A percentile compares a stretch with the other conserved stretches of the same genome.
Conservation (phyloP, 805 yeast genomes). For the Candida pseudofarinosa region DNA sequence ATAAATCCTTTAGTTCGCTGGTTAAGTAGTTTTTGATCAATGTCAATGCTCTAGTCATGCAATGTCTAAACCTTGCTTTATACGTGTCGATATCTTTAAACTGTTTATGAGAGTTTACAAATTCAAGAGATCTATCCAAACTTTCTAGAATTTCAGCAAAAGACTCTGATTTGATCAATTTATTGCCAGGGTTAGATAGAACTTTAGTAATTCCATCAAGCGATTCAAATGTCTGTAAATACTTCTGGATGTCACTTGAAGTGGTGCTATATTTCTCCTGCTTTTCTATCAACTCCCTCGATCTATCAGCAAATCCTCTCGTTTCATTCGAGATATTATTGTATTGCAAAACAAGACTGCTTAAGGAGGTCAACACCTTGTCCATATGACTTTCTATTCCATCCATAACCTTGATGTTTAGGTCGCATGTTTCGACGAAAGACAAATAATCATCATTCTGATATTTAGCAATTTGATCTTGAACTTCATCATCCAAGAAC, state of each 20-base stretch:
- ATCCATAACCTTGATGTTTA: constrained; percentile 19
- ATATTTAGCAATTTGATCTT: constrained; percentile 34
- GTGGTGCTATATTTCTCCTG: constrained; percentile 41
- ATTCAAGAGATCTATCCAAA: constrained; percentile 64
- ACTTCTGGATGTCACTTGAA: constrained; percentile 41
- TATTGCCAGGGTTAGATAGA: constrained; percentile 65
- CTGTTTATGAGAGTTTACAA: constrained; percentile 40
- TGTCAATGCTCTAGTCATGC: constrained; percentile 76
- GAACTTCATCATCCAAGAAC: constrained; percentile 37
- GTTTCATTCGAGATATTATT: constrained; percentile 61
- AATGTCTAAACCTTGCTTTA: constrained; percentile 70
- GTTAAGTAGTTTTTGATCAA: constrained; percentile 65
- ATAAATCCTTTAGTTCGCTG: constrained; percentile 33
- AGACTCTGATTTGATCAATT: constrained; percentile 47
- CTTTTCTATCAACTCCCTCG: constrained; percentile 46
- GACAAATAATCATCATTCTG: constrained; percentile 28
- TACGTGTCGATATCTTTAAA: constrained; percentile 70
- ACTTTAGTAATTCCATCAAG: constrained; percentile 66
- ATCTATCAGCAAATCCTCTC: constrained; percentile 54
- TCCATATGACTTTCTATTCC: constrained; percentile 44
- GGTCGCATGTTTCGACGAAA: constrained; percentile 31
- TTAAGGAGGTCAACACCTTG: constrained; percentile 41
- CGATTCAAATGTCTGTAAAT: constrained; percentile 61
- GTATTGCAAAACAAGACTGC: constrained; percentile 47
- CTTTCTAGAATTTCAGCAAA: constrained; percentile 48